Evolutionary conservation across 139 green algal species (phyloP).

Genomic region (Asterochloris sp.): DNA sequence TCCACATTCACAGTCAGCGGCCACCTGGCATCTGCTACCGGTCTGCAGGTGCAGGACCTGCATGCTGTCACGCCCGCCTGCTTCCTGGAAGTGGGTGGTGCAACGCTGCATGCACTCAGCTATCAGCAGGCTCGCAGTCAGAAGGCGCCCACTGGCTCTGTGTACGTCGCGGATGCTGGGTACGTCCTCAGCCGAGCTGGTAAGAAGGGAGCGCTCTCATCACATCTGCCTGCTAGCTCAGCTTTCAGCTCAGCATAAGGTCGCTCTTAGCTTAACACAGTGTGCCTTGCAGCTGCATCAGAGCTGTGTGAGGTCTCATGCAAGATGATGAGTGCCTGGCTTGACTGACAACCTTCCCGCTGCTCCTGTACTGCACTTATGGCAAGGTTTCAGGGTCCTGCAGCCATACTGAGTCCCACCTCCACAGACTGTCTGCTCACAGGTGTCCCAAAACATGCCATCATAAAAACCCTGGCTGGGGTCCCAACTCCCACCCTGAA

Average conservation of each 20-base stretch:
- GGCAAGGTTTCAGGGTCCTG: too few relatives aligned
- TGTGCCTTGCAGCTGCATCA: too few relatives aligned
- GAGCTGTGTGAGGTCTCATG: background rate
- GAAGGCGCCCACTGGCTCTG: conserved; percentile 42
- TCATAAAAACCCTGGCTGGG: conserved; percentile 70
- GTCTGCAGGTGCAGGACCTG: conserved; percentile 58
- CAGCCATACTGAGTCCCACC: too few relatives aligned
- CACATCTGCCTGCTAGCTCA: too few relatives aligned
- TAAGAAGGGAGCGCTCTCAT: background rate
- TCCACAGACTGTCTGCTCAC: conserved; percentile 17
- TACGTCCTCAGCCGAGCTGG: conserved; percentile 45
- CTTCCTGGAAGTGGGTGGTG: conserved; percentile 80
- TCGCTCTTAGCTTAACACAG: too few relatives aligned
- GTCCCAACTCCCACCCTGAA: conserved; percentile 62
- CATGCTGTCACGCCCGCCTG: conserved; percentile 69
- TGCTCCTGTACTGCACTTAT: too few relatives aligned
- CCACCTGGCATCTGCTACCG: background rate
- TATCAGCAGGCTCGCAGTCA: conserved; percentile 92
- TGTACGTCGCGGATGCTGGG: conserved; percentile 84
- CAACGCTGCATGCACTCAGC: conserved; percentile 71
- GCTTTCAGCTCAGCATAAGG: too few relatives aligned
- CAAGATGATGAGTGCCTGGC: background rate
- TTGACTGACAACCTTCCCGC: background rate
- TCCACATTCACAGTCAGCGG: background rate
- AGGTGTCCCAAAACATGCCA: conserved; percentile 71